Conservation (phyloP, 768 basidiomycete species). For the Mycena capillaripes region DNA sequence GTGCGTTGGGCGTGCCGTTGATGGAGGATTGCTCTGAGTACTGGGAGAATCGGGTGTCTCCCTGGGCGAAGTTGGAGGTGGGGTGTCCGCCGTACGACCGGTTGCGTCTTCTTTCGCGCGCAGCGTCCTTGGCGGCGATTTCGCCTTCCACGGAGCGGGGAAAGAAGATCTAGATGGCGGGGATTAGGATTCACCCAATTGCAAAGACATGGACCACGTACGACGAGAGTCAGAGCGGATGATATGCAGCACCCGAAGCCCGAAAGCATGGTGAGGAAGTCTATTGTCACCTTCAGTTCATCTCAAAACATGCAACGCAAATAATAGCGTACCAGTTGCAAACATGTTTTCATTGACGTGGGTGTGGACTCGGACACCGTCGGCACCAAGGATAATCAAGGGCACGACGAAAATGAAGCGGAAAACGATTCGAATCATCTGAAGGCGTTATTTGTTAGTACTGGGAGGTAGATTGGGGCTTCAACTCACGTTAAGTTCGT, state of each 20-base stretch:
- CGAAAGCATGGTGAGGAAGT: constrained; percentile 70
- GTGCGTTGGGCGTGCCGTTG: neutral
- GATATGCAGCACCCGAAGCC: constrained; percentile 76
- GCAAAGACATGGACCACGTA: constrained; percentile 47
- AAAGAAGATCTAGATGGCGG: constrained; percentile 79
- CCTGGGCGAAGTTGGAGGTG: neutral
- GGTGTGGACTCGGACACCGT: constrained; percentile 74
- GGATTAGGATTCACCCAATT: neutral
- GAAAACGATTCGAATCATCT: constrained; percentile 81
- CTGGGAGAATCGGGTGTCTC: neutral
- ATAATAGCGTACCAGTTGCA: constrained; percentile 57
- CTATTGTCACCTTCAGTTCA: constrained; percentile 47
- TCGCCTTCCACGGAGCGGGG: constrained; percentile 82
- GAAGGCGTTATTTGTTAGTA: neutral
- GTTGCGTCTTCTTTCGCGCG: constrained; percentile 55
- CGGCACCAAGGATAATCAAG: constrained; percentile 73
- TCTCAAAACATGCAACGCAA: neutral
- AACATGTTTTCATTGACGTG: constrained; percentile 75
- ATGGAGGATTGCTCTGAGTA: neutral
- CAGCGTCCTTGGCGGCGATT: constrained; percentile 66
- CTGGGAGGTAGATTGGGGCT: neutral
- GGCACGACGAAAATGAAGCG: constrained; percentile 81
- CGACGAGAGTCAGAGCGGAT: constrained; percentile 81
- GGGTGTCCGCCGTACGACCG: constrained; percentile 42
- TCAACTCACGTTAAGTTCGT: constrained; percentile 81